phyloP scores from a whole-genome alignment of 2,329 filamentous ascomycete species.

The Exserohilum rostratum region DNA sequence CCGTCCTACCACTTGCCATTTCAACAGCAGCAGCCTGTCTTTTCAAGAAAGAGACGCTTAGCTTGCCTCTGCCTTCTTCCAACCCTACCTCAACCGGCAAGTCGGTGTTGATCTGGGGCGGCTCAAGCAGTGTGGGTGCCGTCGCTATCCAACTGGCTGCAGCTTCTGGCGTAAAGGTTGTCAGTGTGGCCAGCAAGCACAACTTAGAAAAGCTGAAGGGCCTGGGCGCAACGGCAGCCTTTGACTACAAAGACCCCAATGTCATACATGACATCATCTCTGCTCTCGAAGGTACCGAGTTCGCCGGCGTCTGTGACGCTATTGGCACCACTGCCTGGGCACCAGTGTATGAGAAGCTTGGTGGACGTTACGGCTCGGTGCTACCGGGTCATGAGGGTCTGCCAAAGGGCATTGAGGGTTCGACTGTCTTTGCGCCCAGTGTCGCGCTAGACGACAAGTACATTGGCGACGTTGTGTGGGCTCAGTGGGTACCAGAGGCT shows the following conservation, averaged over 20 bases:
- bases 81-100: slow-evolving; percentile 41
- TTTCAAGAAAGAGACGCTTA: slow-evolving; percentile 49
- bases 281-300: slow-evolving; percentile 51
- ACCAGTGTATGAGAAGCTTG: slow-evolving; percentile 37
- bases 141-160: slow-evolving; percentile 53
- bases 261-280: slow-evolving; percentile 48
- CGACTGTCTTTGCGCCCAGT: slow-evolving; percentile 27
- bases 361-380: slow-evolving; percentile 38
- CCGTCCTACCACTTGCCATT: slow-evolving; percentile 54
- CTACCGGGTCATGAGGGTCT: slow-evolving; percentile 26
- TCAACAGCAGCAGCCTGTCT: slow-evolving; percentile 53
- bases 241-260: slow-evolving; percentile 41
- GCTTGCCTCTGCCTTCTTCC: slow-evolving; percentile 47
- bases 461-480: slow-evolving; percentile 43
- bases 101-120: slow-evolving; percentile 60
- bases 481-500: slow-evolving; percentile 40
- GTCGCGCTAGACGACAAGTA: slow-evolving; percentile 31
- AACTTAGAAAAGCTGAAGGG: slow-evolving; percentile 38
- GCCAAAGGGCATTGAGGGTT: slow-evolving; percentile 36
- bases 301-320: slow-evolving; percentile 52
- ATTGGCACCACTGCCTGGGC: slow-evolving; percentile 37
- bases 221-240: slow-evolving; percentile 38
- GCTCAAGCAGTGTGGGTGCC: slow-evolving; percentile 52
- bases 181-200: slow-evolving; percentile 46
- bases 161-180: slow-evolving; percentile 50